These are phyloP conservation scores for Lactuca sativa DNA, from an alignment of 129 eudicot genomes.

Conservation along the genomic window DNA sequence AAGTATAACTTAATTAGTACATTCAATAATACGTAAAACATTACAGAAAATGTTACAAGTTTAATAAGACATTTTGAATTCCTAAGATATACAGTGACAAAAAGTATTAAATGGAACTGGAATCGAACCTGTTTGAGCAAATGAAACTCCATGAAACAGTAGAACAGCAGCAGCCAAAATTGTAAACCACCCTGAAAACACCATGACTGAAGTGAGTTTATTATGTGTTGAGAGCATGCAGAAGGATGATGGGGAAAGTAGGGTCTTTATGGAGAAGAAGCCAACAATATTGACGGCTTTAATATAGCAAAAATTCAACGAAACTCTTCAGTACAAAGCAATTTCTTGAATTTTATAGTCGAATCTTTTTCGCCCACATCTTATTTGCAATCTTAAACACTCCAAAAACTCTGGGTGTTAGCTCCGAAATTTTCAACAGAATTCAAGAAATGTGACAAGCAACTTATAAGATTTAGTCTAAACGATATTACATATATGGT, in stretches of 20 bases:
- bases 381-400: conserved; percentile 6
- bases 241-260: conserved; percentile 3
- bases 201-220: conserved; percentile 24
- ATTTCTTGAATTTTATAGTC: conserved; percentile 4
- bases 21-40: too few species aligned
- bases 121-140: conserved; percentile 32
- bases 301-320: conserved; percentile 18
- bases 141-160: conserved; percentile 35
- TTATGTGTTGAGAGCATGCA: neutral
- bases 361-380: conserved; percentile 36
- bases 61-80: neutral
- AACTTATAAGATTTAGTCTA: conserved; percentile 3
- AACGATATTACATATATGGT: too few species aligned
- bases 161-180: conserved; percentile 22
- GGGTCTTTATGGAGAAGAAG: conserved; percentile 29
- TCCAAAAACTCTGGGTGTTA: conserved; percentile 30
- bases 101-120: neutral
- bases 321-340: conserved; percentile 26
- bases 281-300: conserved; percentile 40
- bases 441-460: conserved; percentile 44
- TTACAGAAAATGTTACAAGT: neutral
- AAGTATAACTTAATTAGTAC: neutral
- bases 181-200: conserved; percentile 28
- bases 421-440: conserved; percentile 40
- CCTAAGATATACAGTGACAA: neutral